Evolutionary conservation across 2,329 filamentous ascomycete species (phyloP).

Genomic region (Fusarium haematococcum): DNA sequence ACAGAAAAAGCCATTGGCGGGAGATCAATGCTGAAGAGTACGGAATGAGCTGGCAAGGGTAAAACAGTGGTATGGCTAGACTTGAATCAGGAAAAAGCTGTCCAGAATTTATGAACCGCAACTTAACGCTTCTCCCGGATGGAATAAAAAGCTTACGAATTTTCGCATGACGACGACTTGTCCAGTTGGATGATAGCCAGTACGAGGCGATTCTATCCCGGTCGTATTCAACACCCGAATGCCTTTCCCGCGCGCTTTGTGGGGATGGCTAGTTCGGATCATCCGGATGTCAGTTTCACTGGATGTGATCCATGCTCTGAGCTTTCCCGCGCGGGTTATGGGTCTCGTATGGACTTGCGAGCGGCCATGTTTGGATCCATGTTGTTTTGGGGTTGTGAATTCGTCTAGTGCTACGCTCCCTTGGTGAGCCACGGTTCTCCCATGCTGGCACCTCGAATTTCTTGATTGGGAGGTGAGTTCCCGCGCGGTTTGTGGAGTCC

Average conservation of each 20-base stretch:
- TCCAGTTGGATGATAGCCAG: not conserved
- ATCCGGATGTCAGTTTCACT: not conserved
- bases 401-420: not conserved
- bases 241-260: not conserved
- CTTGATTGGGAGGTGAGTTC: not conserved
- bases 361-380: not conserved
- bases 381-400: not conserved
- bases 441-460: no score
- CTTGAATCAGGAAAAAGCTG: not conserved
- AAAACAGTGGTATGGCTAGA: not conserved
- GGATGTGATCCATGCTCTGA: not conserved
- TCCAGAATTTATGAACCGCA: not conserved
- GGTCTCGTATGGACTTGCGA: not conserved
- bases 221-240: not conserved
- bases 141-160: not conserved
- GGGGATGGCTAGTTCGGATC: not conserved
- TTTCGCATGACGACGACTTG: not conserved
- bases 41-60: not conserved
- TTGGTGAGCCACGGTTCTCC: not conserved
- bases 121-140: not conserved
- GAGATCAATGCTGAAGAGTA: not conserved
- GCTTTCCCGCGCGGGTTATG: not conserved
- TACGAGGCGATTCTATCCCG: not conserved
- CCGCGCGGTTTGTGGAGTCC: not conserved
- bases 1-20: not conserved